These are phyloP conservation scores for Podospora bellae-mahoneyi DNA, from an alignment of 495 filamentous ascomycete species.

Conservation along the genomic window DNA sequence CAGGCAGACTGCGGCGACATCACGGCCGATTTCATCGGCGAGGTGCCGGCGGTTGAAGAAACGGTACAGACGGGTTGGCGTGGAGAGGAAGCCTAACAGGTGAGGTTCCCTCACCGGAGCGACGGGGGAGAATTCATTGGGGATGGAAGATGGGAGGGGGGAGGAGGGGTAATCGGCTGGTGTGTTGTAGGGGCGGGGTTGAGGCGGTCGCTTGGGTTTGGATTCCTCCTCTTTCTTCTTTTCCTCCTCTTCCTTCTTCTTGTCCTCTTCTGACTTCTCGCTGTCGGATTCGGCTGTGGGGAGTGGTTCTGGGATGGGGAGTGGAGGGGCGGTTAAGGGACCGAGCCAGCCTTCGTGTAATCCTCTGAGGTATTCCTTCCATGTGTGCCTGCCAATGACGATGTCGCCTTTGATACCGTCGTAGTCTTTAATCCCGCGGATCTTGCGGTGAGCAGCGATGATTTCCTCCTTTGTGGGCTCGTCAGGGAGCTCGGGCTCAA, in stretches of 20 bases:
- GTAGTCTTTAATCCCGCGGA: conserved; percentile 62
- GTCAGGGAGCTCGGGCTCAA: conserved; percentile 41
- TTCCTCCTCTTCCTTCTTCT: conserved; percentile 29
- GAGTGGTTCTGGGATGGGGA: conserved; percentile 30
- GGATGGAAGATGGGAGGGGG: conserved; percentile 56
- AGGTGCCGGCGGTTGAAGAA: conserved; percentile 83
- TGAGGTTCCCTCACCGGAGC: conserved; percentile 78
- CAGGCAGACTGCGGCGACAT: conserved; percentile 80
- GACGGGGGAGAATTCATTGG: conserved; percentile 60
- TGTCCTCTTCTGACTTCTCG: conserved; percentile 34
- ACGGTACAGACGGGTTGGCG: conserved; percentile 77
- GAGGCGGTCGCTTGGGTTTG: conserved; percentile 48
- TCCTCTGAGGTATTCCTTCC: conserved; percentile 95
- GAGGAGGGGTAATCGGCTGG: conserved; percentile 64
- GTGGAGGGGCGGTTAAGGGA: conserved; percentile 52
- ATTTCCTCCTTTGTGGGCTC: conserved; percentile 53
- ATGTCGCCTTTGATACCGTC: conserved; percentile 76
- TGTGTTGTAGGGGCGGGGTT: conserved; percentile 63
- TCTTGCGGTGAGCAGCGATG: conserved; percentile 54
- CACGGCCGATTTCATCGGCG: conserved; percentile 84
- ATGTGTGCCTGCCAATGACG: conserved; percentile 85
- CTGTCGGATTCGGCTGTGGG: conserved; percentile 28
- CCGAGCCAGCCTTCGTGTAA: conserved; percentile 96
- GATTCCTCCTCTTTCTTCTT: conserved; percentile 43
- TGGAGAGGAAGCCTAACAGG: conserved; percentile 90